Evolutionary conservation across 164 flowering plant genomes (phyloP), one percentile per base, ranked within the genome.

Genomic region (Aristolochia fimbriata): DNA sequence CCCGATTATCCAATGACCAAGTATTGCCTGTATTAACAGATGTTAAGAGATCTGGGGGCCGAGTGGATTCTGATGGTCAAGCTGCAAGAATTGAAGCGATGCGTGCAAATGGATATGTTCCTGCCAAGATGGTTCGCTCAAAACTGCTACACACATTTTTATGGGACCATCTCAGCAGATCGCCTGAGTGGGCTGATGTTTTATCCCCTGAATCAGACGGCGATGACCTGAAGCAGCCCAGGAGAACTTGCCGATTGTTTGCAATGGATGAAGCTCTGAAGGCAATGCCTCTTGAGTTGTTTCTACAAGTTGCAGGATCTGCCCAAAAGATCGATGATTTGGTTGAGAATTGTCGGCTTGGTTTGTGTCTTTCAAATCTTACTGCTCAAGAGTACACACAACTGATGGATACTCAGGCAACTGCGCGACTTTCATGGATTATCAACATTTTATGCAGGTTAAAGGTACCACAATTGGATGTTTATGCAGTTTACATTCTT

Each of bases 231-330:
- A 73, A 71, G 45, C 76, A 76, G 67, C 82, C 82, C 66, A 80
- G 78, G 70, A 86, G 87, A 69, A 69, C 78, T 51, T 79, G 76
- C 71, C 75, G 68, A 63, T 62, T 78, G 68, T 84, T 94, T 73
- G 67, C 75, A n/a, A 62, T 87, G 58, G 83, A 83, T 68, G 73
- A 59, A 43, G 88, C 87, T 55, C 64, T 85, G 47, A 86, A 77
- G 77, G 85, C 85, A 56, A 86, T 91, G 77, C 97, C 97, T 47
- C 71, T 94, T 68, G 96, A 91, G 75, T 74, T 94, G 46, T 91
- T 88, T 78, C 69, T 85, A 63, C 95, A 91, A 71, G 86, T 88
- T 61, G 88, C 76, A 20, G 97, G 97, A 5, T 81, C 91, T 48
- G 64, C 83, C 53, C 62, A 70, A 20, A 83, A 71, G 46, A 70